Base-by-base conservation (phyloP, 805 yeast species). In the Lachancea meyersii region DNA sequence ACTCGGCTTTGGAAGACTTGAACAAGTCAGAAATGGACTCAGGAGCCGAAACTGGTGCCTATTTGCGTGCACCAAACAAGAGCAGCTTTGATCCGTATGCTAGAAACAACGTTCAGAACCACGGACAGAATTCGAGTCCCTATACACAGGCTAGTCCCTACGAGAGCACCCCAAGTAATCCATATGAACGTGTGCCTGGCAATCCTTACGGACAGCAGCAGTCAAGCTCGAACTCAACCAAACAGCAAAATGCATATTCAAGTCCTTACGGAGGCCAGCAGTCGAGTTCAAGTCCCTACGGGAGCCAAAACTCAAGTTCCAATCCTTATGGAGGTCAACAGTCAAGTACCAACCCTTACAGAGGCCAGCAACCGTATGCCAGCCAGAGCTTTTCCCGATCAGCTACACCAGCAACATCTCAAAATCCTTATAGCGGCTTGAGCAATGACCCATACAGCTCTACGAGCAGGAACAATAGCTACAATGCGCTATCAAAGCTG, bases 11-110 rank as follows among this genome's bases (percentile, higher is more conserved):
- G 20, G 42, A 46, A 5, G 58, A 57, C 33, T 41, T 55, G 37
- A 52, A 53, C 35, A 47, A 48, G 16, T 46, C 53, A 13, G 46
- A 36, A 11, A 19, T 43, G 18, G 50, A 43, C 33, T 34, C 44
- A 11, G 44, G 22, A 16, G 21, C 41, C 13, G 33, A 32, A 26
- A 28, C 9, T 9, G 35, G 30, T 14, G 39, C 32, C 2, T 43
- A 43, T 23, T 21, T 43, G 40, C 22, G 20, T 8, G 46, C 31
- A 17, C 46, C 46, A 4, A 19, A 21, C 18, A 43, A 34, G 27
- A 43, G 33, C 31, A 38, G 31, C 24, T 41, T 37, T 19, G 44
- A 45, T 19, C 44, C 48, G 11, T 45, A 45, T 38, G 48, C 45
- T 16, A 26, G 41, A 8, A 40, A 41, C 21, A 41, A 36, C 35